Evolutionary conservation across 768 basidiomycete species (phyloP).

Genomic region (Fistulinella prunicolor): DNA sequence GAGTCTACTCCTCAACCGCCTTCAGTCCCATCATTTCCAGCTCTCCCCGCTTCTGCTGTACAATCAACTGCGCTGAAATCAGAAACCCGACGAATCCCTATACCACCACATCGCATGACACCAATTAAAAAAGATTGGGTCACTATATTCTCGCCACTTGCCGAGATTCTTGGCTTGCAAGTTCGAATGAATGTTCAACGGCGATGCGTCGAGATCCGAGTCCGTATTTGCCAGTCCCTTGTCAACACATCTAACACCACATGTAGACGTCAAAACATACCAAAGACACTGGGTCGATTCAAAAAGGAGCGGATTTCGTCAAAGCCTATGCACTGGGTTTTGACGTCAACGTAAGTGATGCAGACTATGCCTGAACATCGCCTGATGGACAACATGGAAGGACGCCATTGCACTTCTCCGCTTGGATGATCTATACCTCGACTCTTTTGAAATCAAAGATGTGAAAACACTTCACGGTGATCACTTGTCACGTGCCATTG

Average conservation of each 20-base stretch:
- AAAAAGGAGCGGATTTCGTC: conserved; percentile 96
- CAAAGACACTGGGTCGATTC: conserved; percentile 87
- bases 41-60: conserved; percentile 58
- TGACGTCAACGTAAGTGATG: conserved; percentile 75
- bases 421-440: conserved; percentile 95
- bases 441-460: conserved; percentile 98
- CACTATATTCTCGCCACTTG: conserved; percentile 90
- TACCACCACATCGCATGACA: conserved; percentile 97
- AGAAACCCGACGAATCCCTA: conserved; percentile 83
- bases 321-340: conserved; percentile 95
- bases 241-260: conserved; percentile 1
- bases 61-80: conserved; percentile 58
- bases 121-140: conserved; percentile 97
- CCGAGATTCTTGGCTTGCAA: conserved; percentile 91
- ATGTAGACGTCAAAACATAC: conserved; percentile 90
- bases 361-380: background rate
- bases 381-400: conserved; percentile 38
- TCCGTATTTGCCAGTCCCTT: conserved; percentile 39
- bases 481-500: conserved; percentile 97
- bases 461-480: conserved; percentile 98
- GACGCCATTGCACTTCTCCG: conserved; percentile 94
- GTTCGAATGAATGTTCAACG: conserved; percentile 95
- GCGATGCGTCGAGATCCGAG: conserved; percentile 89
- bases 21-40: conserved; percentile 64
- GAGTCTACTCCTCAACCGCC: conserved; percentile 43